Conservation (phyloP, 805 yeast species). For the Teunomyces tritomae region DNA sequence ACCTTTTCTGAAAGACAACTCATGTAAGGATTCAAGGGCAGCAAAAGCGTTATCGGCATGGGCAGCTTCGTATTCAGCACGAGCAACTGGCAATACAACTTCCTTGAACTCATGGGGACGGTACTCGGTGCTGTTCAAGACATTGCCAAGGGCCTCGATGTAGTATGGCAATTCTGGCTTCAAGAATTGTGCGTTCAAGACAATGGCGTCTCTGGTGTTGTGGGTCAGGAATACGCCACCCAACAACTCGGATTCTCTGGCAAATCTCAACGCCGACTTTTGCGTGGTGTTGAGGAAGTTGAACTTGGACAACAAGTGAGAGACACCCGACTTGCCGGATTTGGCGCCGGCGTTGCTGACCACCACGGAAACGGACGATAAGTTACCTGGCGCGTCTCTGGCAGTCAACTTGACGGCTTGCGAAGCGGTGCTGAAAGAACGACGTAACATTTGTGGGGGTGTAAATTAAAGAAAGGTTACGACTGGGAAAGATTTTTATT, state of each 20-base stretch:
- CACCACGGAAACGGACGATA: constrained; percentile 75
- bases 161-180: constrained; percentile 88
- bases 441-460: constrained; percentile 13
- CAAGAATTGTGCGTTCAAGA: constrained; percentile 78
- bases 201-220: constrained; percentile 81
- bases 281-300: constrained; percentile 77
- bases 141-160: constrained; percentile 80
- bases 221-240: constrained; percentile 75
- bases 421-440: constrained; percentile 42
- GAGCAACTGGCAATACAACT: constrained; percentile 76
- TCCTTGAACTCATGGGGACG: constrained; percentile 83
- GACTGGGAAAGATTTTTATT: constrained; percentile 3
- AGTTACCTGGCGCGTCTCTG: constrained; percentile 60
- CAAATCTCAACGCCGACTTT: constrained; percentile 87
- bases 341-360: constrained; percentile 85
- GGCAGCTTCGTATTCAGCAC: constrained; percentile 58
- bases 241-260: constrained; percentile 90
- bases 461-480: neutral
- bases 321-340: constrained; percentile 67
- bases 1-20: constrained; percentile 79
- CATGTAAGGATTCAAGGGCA: constrained; percentile 78
- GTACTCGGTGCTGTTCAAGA: constrained; percentile 66
- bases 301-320: constrained; percentile 82
- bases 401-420: constrained; percentile 47
- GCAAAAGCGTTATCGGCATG: constrained; percentile 49